Evolutionary conservation across 2,329 filamentous ascomycete species (phyloP), one percentile per base, ranked within the genome.

Genomic region (Fusarium sp.): DNA sequence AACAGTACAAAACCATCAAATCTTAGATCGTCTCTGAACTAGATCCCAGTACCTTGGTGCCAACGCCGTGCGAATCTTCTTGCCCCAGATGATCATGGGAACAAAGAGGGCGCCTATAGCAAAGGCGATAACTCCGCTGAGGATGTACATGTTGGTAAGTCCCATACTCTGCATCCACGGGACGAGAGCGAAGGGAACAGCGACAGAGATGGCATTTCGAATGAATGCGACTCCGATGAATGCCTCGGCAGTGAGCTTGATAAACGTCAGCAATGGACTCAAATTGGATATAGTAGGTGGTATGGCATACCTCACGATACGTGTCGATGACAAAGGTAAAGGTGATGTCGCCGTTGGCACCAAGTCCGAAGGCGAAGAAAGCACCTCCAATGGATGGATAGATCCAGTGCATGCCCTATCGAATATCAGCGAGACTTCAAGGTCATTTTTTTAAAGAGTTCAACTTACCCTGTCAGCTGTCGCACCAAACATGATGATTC

Each of bases 331-430:
- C 65, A 8, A 80, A 51, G 1, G 78, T 81, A 28, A 81, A 76
- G 2, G 71, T 71, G 0, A 78, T 79, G 7, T 82, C 80, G 4
- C 77, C 74, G 7, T 79, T 80, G 34, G 79, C 75, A 3, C 81
- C 80, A 0, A 83, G 71, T 0, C 80, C 81, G 50, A 81, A 80
- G 0, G 77, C 78, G 34, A 80, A 82, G 6, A 82, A 60, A 0
- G 73, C 78, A 3, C 79, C 77, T 0, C 76, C 81, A 0, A 82
- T 66, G 2, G 76, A 80, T 0, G 81, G 80, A 31, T 75, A 79
- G 9, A 83, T 80, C 79, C 80, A 83, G 38, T 82, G 81, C 80
- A 82, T 80, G 3, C 81, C 80, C 81, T n/a, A n/a, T n/a, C n/a
- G n/a, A n/a, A n/a, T n/a, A n/a, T n/a, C n/a, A n/a, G n/a, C n/a